Conservation (phyloP, 257 asterid genomes). For the Scutellaria barbata region DNA sequence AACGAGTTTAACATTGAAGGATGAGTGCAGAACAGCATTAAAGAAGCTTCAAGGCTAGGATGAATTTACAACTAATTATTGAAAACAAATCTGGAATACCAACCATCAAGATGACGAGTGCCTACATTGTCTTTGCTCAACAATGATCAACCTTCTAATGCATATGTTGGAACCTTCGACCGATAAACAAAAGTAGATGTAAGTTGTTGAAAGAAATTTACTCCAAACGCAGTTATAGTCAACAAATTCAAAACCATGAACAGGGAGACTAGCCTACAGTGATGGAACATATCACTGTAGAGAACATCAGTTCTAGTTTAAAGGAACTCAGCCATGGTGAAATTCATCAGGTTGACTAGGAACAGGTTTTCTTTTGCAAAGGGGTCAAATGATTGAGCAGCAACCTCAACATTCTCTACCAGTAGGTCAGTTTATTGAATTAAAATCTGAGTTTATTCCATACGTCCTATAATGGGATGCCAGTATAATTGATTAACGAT, state of each 20-base stretch:
- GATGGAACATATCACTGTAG: conserved; percentile 1
- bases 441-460: background rate
- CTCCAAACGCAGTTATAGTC: background rate
- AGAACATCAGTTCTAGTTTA: background rate
- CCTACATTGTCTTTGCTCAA: conserved; percentile 21
- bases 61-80: background rate
- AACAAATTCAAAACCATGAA: background rate
- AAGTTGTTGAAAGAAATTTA: conserved; percentile 10
- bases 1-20: background rate
- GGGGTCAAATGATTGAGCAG: background rate
- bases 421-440: background rate
- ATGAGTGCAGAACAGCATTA: background rate
- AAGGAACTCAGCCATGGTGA: conserved; percentile 15
- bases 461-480: background rate
- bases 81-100: background rate
- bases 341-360: background rate
- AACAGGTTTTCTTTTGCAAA: background rate
- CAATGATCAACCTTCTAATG: conserved; percentile 61
- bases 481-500: background rate
- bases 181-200: conserved; percentile 29
- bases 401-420: background rate
- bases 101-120: conserved; percentile 32
- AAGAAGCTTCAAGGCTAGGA: background rate
- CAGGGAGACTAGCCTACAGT: background rate
- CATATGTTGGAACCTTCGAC: conserved; percentile 68